Evolutionary conservation across 2,329 filamentous ascomycete genomes (phyloP), one percentile per base, ranked within the genome.

Genomic region (Atkinsonella hypoxylon): DNA sequence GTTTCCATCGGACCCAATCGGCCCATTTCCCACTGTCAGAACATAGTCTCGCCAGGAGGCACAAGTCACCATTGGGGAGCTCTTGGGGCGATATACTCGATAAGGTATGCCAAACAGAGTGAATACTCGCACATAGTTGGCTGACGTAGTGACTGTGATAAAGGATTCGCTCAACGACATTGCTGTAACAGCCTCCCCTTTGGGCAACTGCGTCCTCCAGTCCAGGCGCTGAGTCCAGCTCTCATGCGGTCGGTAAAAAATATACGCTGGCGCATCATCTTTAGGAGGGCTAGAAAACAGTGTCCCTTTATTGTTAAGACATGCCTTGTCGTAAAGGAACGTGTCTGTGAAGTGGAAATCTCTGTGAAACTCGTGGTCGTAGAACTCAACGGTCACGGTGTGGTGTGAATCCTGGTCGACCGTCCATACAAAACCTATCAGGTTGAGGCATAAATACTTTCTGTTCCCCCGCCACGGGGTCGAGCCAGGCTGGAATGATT

Each of bases 321-420:
- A 97, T 18, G 93, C 91, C 67, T 95, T 96, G 69, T 98, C 93
- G 67, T 97, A 97, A 4, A 89, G 76, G 63, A 89, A 96, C 1
- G 89, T 91, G 64, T 98, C 93, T 12, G 90, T 97, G 65, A 98
- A 97, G 70, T 97, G 93, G 61, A 96, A 96, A 65, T 97, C 89
- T 45, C 91, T 80, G 64, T 95, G 86, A 53, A 86, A 83, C 58
- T 95, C 89, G 52, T 89, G 85, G 65, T 98, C 94, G 64, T 97
- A 96, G 65, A 98, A 98, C 61, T 97, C 93, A 2, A 97, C 90
- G 0, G 90, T 96, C 11, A 98, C 84, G 1, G 93, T 98, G 64
- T 97, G 82, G 59, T 91, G 85, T 0, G 85, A 87, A 61, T 96
- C 90, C 67, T 98, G 93, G 58, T 95, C 87, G 17, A 98, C 88